Base-by-base conservation (phyloP, 108 stramenopile genomes). In the Conticribra weissflogii region DNA sequence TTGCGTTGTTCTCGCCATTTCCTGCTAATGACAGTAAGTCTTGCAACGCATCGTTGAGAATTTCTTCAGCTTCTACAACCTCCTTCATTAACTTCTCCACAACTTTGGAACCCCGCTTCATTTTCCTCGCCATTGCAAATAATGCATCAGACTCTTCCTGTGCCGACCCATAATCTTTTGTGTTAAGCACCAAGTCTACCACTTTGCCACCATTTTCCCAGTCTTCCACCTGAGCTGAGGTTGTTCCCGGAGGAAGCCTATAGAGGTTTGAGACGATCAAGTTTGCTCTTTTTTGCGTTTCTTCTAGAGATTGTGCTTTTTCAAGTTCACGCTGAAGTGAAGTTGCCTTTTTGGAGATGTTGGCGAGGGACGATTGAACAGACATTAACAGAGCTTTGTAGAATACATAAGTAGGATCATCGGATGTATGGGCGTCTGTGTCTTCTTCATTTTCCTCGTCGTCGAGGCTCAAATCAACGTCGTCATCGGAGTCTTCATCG, bases 81-180 rank as follows among this genome's bases (percentile, higher is more conserved):
- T 83, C 69, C 59, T 77, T 62, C 58, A 91, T 47, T 62, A 95
- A 73, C 36, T 78, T 81, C 30, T 75, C 58, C 16, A 95, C 82
- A 2, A 92, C 85, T 49, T 65, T 71, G 16, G 86, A 85, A 36
- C 94, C 94, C 30, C 94, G 81, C 55, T 93, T 92, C 71, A 92
- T 70, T 52, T 91, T 92, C 46, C 91, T 79, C 25, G 86, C 91
- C 57, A 82, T 71, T 34, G 84, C 76, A 85, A 93, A 95, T 19
- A 90, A 60, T 15, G 88, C 85, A 78, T 92, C 90, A 16, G 94
- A 90, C 71, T 94, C 93, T 50, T 66, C 90, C 46, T 86, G 74
- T 23, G 88, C 88, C 24, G 85, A 81, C 8, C 55, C 62, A 56
- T 89, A 91, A 29, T 84, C 75, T 21, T 82, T 64, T 12, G 76